A percentile compares a stretch with the other conserved stretches of the same genome.
These are phyloP conservation scores for Apiospora marii DNA, from an alignment of 2,329 filamentous ascomycete genomes.

Conservation along the genomic window DNA sequence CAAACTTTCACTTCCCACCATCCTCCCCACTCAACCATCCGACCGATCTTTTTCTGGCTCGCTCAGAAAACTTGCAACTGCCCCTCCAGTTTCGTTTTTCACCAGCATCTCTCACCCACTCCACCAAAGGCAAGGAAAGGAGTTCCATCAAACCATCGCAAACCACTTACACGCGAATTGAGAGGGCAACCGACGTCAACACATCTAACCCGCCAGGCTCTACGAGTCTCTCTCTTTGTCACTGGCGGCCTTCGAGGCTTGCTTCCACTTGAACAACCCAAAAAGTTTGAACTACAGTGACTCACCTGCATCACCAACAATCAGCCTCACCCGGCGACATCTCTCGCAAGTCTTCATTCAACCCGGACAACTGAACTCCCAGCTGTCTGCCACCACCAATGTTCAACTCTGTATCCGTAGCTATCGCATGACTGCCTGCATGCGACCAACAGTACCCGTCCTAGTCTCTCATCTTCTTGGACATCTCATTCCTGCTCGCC, in stretches of 20 bases:
- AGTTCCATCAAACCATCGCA: constrained; percentile 16
- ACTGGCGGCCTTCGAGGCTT: background rate
- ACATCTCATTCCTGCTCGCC: background rate
- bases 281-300: background rate
- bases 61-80: constrained; percentile 8
- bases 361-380: background rate
- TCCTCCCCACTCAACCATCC: constrained; percentile 26
- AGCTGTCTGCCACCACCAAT: background rate
- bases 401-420: background rate
- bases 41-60: constrained; percentile 26
- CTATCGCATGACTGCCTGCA: background rate
- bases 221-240: background rate
- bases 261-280: background rate
- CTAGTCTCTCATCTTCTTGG: background rate
- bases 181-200: background rate
- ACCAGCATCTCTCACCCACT: constrained; percentile 18
- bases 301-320: background rate
- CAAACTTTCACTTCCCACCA: constrained; percentile 24
- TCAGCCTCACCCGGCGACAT: background rate
- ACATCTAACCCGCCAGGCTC: background rate
- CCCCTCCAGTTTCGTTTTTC: constrained; percentile 26
- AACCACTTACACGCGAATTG: constrained; percentile 11
- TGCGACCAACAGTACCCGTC: background rate
- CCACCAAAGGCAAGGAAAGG: constrained; percentile 6
- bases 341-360: background rate